Percentiles rank a stretch among this genome's conserved stretches.
These are phyloP conservation scores for Pleoardoris graminearum DNA, from an alignment of 2,329 filamentous ascomycete genomes.

Conservation along the genomic window DNA sequence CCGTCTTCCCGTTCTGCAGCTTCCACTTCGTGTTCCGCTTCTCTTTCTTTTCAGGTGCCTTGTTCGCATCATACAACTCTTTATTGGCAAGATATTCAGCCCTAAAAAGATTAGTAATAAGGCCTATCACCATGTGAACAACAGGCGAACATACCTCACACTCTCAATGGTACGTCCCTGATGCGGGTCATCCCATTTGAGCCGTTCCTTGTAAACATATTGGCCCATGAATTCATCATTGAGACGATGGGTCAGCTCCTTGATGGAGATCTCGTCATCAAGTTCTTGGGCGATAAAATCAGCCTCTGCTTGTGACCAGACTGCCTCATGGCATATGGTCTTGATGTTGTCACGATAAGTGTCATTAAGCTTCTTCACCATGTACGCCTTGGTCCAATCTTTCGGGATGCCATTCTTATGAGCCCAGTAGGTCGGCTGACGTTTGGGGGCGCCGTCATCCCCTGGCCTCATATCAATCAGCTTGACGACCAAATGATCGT, in stretches of 20 bases:
- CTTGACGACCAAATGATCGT: conserved; percentile 22
- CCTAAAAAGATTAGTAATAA: background rate
- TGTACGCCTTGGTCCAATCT: conserved; percentile 28
- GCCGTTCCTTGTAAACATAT: too few relatives aligned
- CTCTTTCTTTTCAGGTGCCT: background rate
- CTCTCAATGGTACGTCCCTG: background rate
- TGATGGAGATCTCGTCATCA: background rate
- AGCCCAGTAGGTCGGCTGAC: conserved; percentile 16
- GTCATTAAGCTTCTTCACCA: conserved; percentile 25
- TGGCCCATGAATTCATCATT: background rate
- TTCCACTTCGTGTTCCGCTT: background rate
- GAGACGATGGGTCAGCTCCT: background rate
- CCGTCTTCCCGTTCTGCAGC: background rate
- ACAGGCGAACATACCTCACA: background rate
- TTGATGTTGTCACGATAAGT: background rate
- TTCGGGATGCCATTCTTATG: conserved; percentile 24
- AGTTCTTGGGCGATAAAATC: background rate
- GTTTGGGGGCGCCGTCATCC: conserved; percentile 13
- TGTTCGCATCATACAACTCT: background rate
- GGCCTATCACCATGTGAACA: background rate
- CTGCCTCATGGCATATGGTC: background rate
- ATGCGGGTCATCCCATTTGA: background rate
- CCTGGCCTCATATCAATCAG: conserved; percentile 38
- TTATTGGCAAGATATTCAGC: background rate
- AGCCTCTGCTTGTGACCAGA: background rate